phyloP scores from a whole-genome alignment of 805 yeast species.

The Yarrowia hollandica region DNA sequence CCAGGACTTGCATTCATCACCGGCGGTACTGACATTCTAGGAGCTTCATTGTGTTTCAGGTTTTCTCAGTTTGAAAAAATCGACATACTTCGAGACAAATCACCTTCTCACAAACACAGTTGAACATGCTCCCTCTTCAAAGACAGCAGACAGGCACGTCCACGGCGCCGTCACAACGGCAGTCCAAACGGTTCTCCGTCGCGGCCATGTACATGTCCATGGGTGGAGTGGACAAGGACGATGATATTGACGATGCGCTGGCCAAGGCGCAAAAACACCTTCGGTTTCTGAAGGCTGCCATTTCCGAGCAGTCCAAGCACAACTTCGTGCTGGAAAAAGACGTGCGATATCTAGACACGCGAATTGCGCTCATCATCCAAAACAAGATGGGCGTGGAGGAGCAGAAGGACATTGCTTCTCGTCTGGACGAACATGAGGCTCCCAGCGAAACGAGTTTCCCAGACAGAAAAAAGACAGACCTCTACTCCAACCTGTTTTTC shows the following conservation, averaged over 20 bases:
- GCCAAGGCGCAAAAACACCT: slow-evolving; percentile 41
- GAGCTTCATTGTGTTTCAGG: too few relatives aligned
- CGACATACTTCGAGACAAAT: too few relatives aligned
- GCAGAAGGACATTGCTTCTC: slow-evolving; percentile 41
- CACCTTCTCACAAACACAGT: background rate
- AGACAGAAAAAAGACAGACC: slow-evolving; percentile 39
- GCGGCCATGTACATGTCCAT: slow-evolving; percentile 43
- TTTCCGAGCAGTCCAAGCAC: slow-evolving; percentile 42
- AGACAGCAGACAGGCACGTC: slow-evolving; percentile 24
- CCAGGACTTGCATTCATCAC: too few relatives aligned
- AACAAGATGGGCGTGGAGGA: slow-evolving; percentile 44
- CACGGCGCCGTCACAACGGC: slow-evolving; percentile 32
- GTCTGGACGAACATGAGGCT: slow-evolving; percentile 36
- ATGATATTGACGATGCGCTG: slow-evolving; percentile 42
- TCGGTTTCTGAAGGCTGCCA: slow-evolving; percentile 40
- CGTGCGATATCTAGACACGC: slow-evolving; percentile 43
- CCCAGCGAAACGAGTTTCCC: slow-evolving; percentile 34
- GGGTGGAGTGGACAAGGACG: slow-evolving; percentile 42
- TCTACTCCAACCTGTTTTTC: slow-evolving; percentile 43
- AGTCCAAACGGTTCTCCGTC: slow-evolving; percentile 42
- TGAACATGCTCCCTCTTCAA: slow-evolving; percentile 18
- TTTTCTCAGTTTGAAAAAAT: too few relatives aligned
- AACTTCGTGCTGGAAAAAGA: slow-evolving; percentile 45
- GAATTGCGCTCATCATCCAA: slow-evolving; percentile 45
- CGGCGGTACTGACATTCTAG: too few relatives aligned